Evolutionary conservation across 768 basidiomycete genomes (phyloP).

Genomic region (Paxillus rubicundulus): DNA sequence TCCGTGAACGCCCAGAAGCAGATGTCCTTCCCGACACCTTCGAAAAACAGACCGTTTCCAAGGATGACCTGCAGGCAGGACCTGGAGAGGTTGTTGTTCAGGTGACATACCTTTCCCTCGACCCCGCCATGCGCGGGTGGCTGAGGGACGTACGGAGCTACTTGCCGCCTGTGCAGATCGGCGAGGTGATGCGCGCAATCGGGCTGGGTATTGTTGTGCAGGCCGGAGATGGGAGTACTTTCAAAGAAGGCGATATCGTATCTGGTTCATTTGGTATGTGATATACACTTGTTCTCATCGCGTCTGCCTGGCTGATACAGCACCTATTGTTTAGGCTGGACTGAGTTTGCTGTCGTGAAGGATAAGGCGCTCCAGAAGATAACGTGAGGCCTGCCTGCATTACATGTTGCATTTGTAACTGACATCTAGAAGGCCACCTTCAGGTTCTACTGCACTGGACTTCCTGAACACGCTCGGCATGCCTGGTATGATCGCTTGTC

Average conservation of each 20-base stretch:
- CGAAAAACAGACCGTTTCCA: slow-evolving; percentile 51
- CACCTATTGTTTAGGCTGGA: slow-evolving; percentile 55
- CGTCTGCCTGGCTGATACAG: background rate
- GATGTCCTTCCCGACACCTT: slow-evolving; percentile 77
- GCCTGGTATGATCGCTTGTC: slow-evolving; percentile 48
- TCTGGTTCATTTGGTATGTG: slow-evolving; percentile 55
- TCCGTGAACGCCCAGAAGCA: slow-evolving; percentile 68
- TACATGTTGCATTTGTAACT: background rate
- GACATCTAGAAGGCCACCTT: slow-evolving; percentile 42
- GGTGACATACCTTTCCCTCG: slow-evolving; percentile 75
- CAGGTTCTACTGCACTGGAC: slow-evolving; percentile 67
- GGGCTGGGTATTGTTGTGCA: slow-evolving; percentile 67
- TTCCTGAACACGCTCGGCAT: slow-evolving; percentile 77
- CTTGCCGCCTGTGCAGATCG: slow-evolving; percentile 67
- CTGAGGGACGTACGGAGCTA: slow-evolving; percentile 72
- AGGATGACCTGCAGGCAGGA: slow-evolving; percentile 51
- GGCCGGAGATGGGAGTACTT: slow-evolving; percentile 50
- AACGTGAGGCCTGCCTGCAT: slow-evolving; percentile 41
- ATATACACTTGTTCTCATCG: background rate
- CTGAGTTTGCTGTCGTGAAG: slow-evolving; percentile 64
- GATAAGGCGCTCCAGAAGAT: slow-evolving; percentile 52
- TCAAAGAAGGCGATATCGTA: slow-evolving; percentile 70
- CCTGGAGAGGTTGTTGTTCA: slow-evolving; percentile 64
- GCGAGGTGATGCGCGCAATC: slow-evolving; percentile 72
- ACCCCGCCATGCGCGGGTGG: slow-evolving; percentile 89